Percentiles rank a stretch among this genome's conserved stretches.
phyloP scores from a whole-genome alignment of 345 rosid species.

The Bruguiera parviflora region DNA sequence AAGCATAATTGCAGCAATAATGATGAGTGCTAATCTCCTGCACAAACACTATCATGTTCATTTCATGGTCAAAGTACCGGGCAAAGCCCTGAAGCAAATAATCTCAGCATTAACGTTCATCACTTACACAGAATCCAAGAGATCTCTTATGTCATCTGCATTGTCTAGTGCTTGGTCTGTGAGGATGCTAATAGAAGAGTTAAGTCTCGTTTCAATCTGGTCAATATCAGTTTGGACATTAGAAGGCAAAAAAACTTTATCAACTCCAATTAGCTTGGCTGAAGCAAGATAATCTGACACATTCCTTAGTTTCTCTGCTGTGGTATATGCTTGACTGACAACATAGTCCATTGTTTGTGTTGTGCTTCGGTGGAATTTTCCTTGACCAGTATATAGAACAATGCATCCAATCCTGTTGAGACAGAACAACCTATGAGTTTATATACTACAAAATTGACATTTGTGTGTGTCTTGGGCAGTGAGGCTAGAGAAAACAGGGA shows the following conservation, averaged over 20 bases:
- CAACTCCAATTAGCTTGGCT: constrained; percentile 66
- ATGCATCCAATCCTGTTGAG: constrained; percentile 74
- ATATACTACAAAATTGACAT: neutral
- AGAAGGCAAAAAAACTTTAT: constrained; percentile 66
- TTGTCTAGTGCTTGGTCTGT: constrained; percentile 50
- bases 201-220: constrained; percentile 54
- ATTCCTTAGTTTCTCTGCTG: constrained; percentile 49
- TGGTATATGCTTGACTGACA: constrained; percentile 65
- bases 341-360: constrained; percentile 66
- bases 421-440: constrained; percentile 11
- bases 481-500: constrained; percentile 7
- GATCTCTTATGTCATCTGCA: constrained; percentile 54
- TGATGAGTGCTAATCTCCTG: constrained; percentile 70
- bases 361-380: constrained; percentile 61
- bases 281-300: constrained; percentile 66
- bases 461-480: neutral
- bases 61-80: neutral
- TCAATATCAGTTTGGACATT: constrained; percentile 87
- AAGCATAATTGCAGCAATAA: constrained; percentile 73
- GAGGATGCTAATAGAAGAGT: constrained; percentile 52
- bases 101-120: neutral
- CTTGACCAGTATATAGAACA: constrained; percentile 73
- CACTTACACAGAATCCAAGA: constrained; percentile 70
- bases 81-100: neutral
- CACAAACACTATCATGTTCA: constrained; percentile 18